Conservation (phyloP, 2,329 filamentous ascomycete genomes). For the Epichloe elymi region DNA sequence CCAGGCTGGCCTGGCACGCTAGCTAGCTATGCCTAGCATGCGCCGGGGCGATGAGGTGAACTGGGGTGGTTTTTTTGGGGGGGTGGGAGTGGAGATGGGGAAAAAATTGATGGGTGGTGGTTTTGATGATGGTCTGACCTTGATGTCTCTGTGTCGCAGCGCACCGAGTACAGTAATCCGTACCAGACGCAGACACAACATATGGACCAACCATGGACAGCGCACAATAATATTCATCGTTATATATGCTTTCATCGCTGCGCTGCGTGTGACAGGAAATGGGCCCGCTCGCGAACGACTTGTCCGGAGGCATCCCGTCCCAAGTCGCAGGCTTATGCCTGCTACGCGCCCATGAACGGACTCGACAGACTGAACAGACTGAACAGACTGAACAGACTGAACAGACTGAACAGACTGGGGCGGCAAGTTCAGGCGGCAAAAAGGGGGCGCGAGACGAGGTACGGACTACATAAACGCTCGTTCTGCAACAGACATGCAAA, state of each 20-base stretch:
- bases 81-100: not conserved
- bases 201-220: not conserved
- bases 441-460: too few relatives aligned
- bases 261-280: too few relatives aligned
- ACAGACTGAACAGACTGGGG: too few relatives aligned
- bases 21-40: not conserved
- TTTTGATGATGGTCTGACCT: too few relatives aligned
- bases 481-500: too few relatives aligned
- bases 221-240: not conserved
- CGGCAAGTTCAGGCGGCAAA: too few relatives aligned
- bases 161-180: not conserved
- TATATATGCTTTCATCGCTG: too few relatives aligned
- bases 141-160: not conserved
- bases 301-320: not conserved
- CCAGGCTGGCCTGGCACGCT: not conserved
- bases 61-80: not conserved
- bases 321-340: too few relatives aligned
- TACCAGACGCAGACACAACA: not conserved
- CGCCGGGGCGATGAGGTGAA: not conserved
- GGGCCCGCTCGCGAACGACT: not conserved
- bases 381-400: too few relatives aligned
- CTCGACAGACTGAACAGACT: too few relatives aligned
- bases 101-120: not conserved
- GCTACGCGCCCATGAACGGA: too few relatives aligned
- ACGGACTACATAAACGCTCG: too few relatives aligned